Evolutionary conservation across 495 filamentous ascomycete genomes (phyloP).

Genomic region (Hypoxylon perforatum): DNA sequence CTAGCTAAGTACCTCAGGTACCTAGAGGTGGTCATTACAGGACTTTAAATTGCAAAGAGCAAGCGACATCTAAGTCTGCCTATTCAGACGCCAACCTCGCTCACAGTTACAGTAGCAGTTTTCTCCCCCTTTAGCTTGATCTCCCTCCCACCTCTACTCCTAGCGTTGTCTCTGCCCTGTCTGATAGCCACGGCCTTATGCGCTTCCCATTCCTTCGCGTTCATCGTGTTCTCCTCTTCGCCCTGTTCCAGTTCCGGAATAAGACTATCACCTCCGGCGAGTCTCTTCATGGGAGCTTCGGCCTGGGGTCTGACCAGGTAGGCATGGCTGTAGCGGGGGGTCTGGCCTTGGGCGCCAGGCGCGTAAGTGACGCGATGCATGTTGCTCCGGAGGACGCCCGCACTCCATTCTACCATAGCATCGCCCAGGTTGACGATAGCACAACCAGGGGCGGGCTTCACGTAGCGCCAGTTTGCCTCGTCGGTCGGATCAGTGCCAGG

Average conservation of each 20-base stretch:
- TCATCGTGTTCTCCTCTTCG: constrained; percentile 4
- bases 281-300: constrained; percentile 56
- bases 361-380: constrained; percentile 68
- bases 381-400: constrained; percentile 64
- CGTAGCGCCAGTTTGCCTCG: constrained; percentile 61
- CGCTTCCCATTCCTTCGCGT: constrained; percentile 10
- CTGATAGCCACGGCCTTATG: neutral
- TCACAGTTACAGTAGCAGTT: neutral
- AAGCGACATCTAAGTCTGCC: neutral
- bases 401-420: constrained; percentile 68
- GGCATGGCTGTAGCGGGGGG: constrained; percentile 64
- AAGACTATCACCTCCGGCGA: constrained; percentile 34
- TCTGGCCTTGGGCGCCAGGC: constrained; percentile 59
- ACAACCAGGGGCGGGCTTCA: constrained; percentile 64
- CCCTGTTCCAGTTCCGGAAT: constrained; percentile 1
- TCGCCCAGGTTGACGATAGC: constrained; percentile 71
- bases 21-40: too few species aligned
- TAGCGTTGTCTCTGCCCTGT: neutral
- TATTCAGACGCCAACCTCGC: neutral
- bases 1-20: too few species aligned
- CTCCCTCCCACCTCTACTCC: constrained; percentile 3
- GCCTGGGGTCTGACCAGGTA: constrained; percentile 68
- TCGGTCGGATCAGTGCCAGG: constrained; percentile 42
- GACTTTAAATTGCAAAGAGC: too few species aligned
- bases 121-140: neutral